Evolutionary conservation across 2,329 filamentous ascomycete species (phyloP).

Genomic region (Botrytis medusae): DNA sequence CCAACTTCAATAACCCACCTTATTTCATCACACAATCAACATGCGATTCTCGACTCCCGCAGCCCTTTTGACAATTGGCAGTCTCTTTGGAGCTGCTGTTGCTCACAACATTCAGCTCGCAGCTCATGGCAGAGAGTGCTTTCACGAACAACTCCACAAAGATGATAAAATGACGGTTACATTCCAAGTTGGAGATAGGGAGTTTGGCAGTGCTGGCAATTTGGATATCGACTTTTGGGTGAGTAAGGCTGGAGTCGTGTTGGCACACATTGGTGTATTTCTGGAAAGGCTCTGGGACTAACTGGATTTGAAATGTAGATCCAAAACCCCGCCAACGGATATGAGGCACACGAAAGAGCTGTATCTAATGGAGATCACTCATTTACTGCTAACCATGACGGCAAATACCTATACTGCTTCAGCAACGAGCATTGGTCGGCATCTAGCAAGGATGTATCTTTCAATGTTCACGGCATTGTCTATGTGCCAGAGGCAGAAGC

Average conservation of each 20-base stretch:
- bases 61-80: constrained; percentile 35
- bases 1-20: not conserved
- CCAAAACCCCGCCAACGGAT: constrained; percentile 71
- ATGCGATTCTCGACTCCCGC: constrained; percentile 40
- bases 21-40: constrained; percentile 9
- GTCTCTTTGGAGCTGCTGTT: constrained; percentile 53
- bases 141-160: constrained; percentile 87
- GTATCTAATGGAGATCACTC: constrained; percentile 91
- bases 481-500: constrained; percentile 90
- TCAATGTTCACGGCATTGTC: constrained; percentile 98
- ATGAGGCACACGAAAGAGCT: constrained; percentile 76
- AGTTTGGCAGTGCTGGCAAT: constrained; percentile 92
- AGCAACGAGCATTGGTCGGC: constrained; percentile 98
- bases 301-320: constrained; percentile 53
- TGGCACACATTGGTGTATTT: not conserved
- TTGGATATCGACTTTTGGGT: constrained; percentile 99
- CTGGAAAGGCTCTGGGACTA: not conserved
- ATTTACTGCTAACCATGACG: constrained; percentile 81
- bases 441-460: constrained; percentile 95
- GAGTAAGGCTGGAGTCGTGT: constrained; percentile 42
- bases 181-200: constrained; percentile 95
- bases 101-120: constrained; percentile 96
- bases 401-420: constrained; percentile 95
- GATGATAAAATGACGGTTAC: constrained; percentile 99
- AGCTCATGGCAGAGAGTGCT: constrained; percentile 93